phyloP scores from a whole-genome alignment of 1,139 yeast genomes.

The Geotrichum candidum region DNA sequence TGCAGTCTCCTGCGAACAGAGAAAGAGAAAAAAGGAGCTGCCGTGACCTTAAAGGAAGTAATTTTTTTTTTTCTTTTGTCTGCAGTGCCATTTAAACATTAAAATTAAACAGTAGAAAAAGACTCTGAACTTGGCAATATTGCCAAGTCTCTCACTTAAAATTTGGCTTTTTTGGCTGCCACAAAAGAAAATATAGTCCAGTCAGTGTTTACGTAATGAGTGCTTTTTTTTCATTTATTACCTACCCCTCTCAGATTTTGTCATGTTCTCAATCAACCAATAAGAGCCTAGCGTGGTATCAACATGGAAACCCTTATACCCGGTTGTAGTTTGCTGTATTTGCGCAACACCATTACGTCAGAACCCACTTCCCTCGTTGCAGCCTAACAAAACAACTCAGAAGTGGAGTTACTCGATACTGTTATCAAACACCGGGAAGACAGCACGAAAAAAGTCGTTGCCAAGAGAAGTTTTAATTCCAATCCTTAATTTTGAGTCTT shows the following conservation, averaged over 20 bases:
- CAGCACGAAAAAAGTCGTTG: neutral
- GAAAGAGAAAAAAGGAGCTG: too few relatives aligned
- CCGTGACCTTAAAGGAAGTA: too few relatives aligned
- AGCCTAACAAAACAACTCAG: too few relatives aligned
- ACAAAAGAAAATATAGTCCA: neutral
- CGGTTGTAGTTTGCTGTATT: neutral
- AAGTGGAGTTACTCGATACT: neutral
- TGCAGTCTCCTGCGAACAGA: too few relatives aligned
- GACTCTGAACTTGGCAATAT: conserved; percentile 8
- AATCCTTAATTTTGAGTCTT: neutral
- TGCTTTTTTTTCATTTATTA: neutral
- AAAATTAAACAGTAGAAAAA: neutral
- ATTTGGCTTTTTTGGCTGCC: neutral
- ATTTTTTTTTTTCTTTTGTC: neutral
- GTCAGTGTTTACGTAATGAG: neutral
- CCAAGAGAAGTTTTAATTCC: neutral
- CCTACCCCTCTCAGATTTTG: neutral
- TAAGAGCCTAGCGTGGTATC: neutral
- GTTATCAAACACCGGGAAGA: neutral
- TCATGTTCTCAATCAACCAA: neutral
- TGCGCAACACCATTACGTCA: neutral
- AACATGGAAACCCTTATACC: neutral
- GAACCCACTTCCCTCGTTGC: too few relatives aligned
- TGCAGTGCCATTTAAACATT: neutral
- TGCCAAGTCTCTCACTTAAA: neutral